Evolutionary conservation across 225 moss, liverwort and hornwort genomes (phyloP).

Genomic region (Straminergon stramineum): DNA sequence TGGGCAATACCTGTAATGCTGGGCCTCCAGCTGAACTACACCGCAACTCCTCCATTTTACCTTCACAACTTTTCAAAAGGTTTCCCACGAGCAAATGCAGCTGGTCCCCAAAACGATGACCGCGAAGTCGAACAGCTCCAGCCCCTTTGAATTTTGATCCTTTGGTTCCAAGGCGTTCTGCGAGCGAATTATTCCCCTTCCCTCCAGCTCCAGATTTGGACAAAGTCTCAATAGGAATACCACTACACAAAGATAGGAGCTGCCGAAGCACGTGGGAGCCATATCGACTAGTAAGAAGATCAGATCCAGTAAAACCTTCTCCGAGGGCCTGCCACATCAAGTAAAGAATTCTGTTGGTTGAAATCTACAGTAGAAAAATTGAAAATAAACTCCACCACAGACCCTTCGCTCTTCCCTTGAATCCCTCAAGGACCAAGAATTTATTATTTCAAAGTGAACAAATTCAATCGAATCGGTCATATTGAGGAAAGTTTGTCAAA

Average conservation of each 20-base stretch:
- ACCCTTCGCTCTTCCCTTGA: not conserved
- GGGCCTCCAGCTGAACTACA: slow-evolving; percentile 73
- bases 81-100: slow-evolving; percentile 57
- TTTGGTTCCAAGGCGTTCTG: slow-evolving; percentile 57
- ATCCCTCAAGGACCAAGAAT: not conserved
- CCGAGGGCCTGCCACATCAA: slow-evolving; percentile 28
- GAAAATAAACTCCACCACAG: not conserved
- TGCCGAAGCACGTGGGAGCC: slow-evolving; percentile 94
- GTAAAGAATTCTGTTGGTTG: not conserved
- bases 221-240: slow-evolving; percentile 53
- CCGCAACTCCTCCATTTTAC: slow-evolving; percentile 59
- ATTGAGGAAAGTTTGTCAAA: not conserved
- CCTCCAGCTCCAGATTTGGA: slow-evolving; percentile 31
- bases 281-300: slow-evolving; percentile 78
- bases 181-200: slow-evolving; percentile 46
- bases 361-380: not conserved
- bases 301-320: slow-evolving; percentile 59
- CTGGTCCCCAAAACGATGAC: slow-evolving; percentile 56
- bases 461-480: not conserved
- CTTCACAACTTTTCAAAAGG: slow-evolving; percentile 53
- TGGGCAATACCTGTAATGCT: slow-evolving; percentile 57
- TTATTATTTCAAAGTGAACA: not conserved
- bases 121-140: slow-evolving; percentile 39
- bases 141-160: slow-evolving; percentile 40
- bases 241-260: slow-evolving; percentile 75